These are phyloP conservation scores for Clitoria ternatea DNA, from an alignment of 306 rosid genomes.

Conservation along the genomic window DNA sequence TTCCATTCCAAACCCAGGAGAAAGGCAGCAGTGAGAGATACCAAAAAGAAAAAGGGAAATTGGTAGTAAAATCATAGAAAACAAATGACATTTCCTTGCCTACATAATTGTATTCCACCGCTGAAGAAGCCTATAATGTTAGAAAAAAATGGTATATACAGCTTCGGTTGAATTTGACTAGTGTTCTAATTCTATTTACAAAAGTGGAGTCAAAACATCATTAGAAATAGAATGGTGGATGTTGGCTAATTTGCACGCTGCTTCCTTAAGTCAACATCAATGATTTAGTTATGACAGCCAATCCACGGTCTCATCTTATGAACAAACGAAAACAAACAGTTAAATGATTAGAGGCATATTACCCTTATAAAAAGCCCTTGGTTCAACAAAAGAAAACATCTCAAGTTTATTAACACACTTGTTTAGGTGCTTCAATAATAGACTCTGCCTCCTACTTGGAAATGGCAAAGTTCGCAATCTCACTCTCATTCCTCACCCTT, in stretches of 20 bases:
- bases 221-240: not conserved
- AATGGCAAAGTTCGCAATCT: slow-evolving; percentile 17
- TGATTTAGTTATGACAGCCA: not conserved
- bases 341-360: not conserved
- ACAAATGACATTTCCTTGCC: not conserved
- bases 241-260: not conserved
- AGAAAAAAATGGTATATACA: not conserved
- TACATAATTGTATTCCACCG: not conserved
- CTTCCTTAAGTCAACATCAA: not conserved
- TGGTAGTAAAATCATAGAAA: not conserved
- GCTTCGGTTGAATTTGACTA: not conserved
- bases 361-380: slow-evolving; percentile 22
- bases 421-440: not conserved
- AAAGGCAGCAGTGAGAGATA: no score
- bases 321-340: not conserved
- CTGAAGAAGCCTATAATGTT: not conserved
- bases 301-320: not conserved
- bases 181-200: not conserved
- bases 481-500: slow-evolving; percentile 10
- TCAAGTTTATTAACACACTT: not conserved
- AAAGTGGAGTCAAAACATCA: not conserved
- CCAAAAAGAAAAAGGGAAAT: no score
- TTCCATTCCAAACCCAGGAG: not conserved
- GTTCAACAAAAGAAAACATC: not conserved
- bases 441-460: not conserved